A percentile compares a stretch with the other conserved stretches of the same genome.
Conservation (phyloP, 805 yeast species). For the Candida insectalens region DNA sequence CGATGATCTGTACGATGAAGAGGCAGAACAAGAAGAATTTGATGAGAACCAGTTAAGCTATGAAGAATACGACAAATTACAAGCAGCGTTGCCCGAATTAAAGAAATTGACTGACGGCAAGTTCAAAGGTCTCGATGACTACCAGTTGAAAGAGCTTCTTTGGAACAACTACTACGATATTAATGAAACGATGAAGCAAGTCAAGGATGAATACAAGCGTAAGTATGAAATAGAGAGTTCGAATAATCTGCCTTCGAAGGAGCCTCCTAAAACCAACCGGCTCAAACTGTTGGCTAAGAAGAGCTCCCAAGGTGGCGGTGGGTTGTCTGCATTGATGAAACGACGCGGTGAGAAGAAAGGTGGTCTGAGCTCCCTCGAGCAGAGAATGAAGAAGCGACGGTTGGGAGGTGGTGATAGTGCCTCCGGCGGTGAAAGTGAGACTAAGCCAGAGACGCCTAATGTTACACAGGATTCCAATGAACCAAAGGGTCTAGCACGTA, state of each 20-base stretch:
- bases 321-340: constrained; percentile 1
- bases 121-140: constrained; percentile 34
- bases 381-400: constrained; percentile 1
- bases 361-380: neutral
- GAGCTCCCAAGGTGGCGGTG: neutral
- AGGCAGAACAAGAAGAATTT: constrained; percentile 20
- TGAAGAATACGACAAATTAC: constrained; percentile 32
- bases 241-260: neutral
- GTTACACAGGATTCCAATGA: too few species aligned
- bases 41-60: constrained; percentile 28
- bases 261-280: neutral
- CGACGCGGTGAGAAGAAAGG: neutral
- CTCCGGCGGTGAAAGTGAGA: neutral
- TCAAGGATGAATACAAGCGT: constrained; percentile 25
- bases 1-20: constrained; percentile 16
- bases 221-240: constrained; percentile 10
- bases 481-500: too few species aligned
- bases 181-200: constrained; percentile 39
- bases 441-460: too few species aligned
- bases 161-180: constrained; percentile 51
- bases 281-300: neutral
- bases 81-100: constrained; percentile 32
- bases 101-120: constrained; percentile 25
- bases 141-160: constrained; percentile 45
- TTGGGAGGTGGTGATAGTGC: neutral